A percentile compares a stretch with the other conserved stretches of the same genome.
These are phyloP conservation scores for Globisporangium acanthophoron DNA, from an alignment of 352 stramenopile species.

Conservation along the genomic window DNA sequence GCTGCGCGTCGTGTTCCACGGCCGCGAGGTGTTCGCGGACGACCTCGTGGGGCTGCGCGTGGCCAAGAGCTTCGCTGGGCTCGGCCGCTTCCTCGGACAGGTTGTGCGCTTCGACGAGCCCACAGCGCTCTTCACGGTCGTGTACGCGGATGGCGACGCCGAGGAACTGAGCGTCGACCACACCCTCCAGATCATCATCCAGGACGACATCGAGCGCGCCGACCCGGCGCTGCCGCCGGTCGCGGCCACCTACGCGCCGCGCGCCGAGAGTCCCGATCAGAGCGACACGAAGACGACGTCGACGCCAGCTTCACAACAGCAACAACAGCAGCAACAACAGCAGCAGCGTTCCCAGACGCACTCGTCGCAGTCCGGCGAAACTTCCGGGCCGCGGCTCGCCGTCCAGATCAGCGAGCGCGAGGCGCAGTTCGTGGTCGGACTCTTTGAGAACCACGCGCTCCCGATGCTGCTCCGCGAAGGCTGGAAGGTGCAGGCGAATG, in stretches of 20 bases:
- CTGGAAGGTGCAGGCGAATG: conserved; percentile 48
- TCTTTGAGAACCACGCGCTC: conserved; percentile 80
- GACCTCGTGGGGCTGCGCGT: conserved; percentile 80
- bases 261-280: conserved; percentile 15
- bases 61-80: conserved; percentile 73
- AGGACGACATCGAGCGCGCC: conserved; percentile 79
- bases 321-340: conserved; percentile 1
- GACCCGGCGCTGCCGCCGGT: conserved; percentile 46
- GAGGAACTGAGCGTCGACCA: conserved; percentile 72
- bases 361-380: not conserved
- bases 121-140: conserved; percentile 64
- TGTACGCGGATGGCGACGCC: conserved; percentile 79
- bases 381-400: conserved; percentile 2
- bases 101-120: conserved; percentile 83
- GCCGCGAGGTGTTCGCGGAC: conserved; percentile 61
- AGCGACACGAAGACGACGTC: not conserved
- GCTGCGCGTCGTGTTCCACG: conserved; percentile 67
- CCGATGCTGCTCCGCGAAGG: conserved; percentile 56
- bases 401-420: conserved; percentile 71
- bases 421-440: conserved; percentile 60
- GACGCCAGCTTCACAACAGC: not conserved
- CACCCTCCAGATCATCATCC: conserved; percentile 81
- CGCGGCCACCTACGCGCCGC: conserved; percentile 5
- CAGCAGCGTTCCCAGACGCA: not conserved
- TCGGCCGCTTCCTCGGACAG: conserved; percentile 74